Conservation (phyloP, 306 rosid species). For the Dryas alaskensis region DNA sequence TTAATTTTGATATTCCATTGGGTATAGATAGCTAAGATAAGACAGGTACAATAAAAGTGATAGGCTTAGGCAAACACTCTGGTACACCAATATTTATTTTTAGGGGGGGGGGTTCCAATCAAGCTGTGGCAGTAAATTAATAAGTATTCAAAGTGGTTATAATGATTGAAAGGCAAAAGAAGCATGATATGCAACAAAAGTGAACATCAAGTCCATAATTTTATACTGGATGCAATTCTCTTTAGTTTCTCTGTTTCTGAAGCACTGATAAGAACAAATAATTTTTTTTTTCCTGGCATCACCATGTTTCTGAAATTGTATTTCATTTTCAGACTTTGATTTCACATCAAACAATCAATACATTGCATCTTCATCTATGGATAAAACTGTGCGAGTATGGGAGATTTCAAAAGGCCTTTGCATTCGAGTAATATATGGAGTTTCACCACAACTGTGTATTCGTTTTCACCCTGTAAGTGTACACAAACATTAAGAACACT, state of each 20-base stretch:
- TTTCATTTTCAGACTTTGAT: conserved; percentile 81
- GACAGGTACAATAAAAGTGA: not conserved
- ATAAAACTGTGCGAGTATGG: conserved; percentile 97
- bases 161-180: not conserved
- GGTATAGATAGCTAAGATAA: not conserved
- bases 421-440: conserved; percentile 96
- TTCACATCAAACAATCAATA: conserved; percentile 94
- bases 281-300: conserved; percentile 9
- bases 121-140: not conserved
- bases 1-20: not conserved
- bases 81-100: not conserved
- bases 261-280: not conserved
- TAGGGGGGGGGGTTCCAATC: not conserved
- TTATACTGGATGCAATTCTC: not conserved
- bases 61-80: not conserved
- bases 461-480: conserved; percentile 98
- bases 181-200: not conserved
- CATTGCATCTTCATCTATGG: conserved; percentile 91
- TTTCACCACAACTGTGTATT: conserved; percentile 81
- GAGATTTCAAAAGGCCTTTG: conserved; percentile 83
- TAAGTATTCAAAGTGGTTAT: not conserved
- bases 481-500: conserved; percentile 13
- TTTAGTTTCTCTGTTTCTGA: not conserved
- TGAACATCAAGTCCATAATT: not conserved
- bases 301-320: conserved; percentile 31